These are phyloP conservation scores for Rhodotorula sp. DNA, from an alignment of 1,284 basidiomycete species.

Conservation along the genomic window DNA sequence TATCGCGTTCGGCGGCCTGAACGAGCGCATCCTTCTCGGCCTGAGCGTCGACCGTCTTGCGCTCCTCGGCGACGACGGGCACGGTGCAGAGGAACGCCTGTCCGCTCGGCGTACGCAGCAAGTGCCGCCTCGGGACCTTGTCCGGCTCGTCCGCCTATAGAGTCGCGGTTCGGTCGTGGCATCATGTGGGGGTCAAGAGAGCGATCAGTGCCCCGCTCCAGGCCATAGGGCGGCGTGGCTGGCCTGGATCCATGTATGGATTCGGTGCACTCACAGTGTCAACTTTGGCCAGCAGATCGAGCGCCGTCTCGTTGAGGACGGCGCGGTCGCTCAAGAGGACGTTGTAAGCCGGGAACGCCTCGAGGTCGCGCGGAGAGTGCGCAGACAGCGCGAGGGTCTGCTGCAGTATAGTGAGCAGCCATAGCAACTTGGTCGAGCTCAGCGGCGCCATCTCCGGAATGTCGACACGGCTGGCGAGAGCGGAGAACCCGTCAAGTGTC, in stretches of 20 bases:
- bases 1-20: slow-evolving; percentile 27
- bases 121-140: slow-evolving; percentile 16
- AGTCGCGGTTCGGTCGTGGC: neutral
- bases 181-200: neutral
- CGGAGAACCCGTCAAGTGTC: too few species aligned
- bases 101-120: slow-evolving; percentile 33
- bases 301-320: slow-evolving; percentile 38
- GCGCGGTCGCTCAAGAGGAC: slow-evolving; percentile 28
- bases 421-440: neutral
- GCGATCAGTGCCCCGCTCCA: too few species aligned
- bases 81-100: slow-evolving; percentile 44
- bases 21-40: slow-evolving; percentile 23
- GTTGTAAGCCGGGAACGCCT: slow-evolving; percentile 36
- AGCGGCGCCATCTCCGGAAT: neutral
- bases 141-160: neutral
- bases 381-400: slow-evolving; percentile 33
- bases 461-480: too few species aligned
- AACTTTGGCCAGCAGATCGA: slow-evolving; percentile 15
- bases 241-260: too few species aligned
- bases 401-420: neutral
- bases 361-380: slow-evolving; percentile 41
- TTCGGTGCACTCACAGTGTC: neutral
- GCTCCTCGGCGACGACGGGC: slow-evolving; percentile 19
- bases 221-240: too few species aligned
- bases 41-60: neutral